These are phyloP conservation scores for Domatiomyces globalis DNA, from an alignment of 2,329 filamentous ascomycete genomes.

Conservation along the genomic window DNA sequence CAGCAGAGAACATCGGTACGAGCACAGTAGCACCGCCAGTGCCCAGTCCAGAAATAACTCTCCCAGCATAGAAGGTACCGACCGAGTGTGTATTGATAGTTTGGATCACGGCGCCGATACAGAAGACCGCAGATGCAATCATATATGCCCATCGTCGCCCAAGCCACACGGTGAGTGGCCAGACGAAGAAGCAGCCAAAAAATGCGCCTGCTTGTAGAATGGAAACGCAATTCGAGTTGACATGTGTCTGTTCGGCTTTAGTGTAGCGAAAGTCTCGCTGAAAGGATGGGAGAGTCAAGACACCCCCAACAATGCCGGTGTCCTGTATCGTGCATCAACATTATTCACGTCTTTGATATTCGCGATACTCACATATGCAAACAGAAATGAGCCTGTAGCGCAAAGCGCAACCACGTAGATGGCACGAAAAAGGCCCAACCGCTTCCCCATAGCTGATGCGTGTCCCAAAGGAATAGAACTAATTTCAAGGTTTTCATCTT, in stretches of 20 bases:
- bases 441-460: slow-evolving; percentile 20
- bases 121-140: slow-evolving; percentile 30
- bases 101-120: slow-evolving; percentile 31
- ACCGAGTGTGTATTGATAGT: slow-evolving; percentile 32
- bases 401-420: slow-evolving; percentile 25
- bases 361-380: slow-evolving; percentile 21
- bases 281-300: slow-evolving; percentile 33
- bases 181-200: slow-evolving; percentile 37
- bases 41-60: slow-evolving; percentile 36
- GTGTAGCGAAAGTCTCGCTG: slow-evolving; percentile 31
- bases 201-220: slow-evolving; percentile 41
- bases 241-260: slow-evolving; percentile 25
- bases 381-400: slow-evolving; percentile 28
- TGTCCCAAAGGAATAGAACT: not conserved
- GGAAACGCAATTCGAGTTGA: slow-evolving; percentile 36
- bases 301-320: slow-evolving; percentile 33
- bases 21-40: slow-evolving; percentile 34
- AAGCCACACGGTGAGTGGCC: slow-evolving; percentile 33
- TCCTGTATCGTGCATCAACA: slow-evolving; percentile 12
- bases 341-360: not conserved
- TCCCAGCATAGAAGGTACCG: slow-evolving; percentile 32
- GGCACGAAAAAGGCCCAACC: slow-evolving; percentile 24
- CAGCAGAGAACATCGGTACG: slow-evolving; percentile 32
- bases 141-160: slow-evolving; percentile 35
- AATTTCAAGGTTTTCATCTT: not conserved